Conservation (phyloP, 768 basidiomycete genomes). For the Serendipita sp. region DNA sequence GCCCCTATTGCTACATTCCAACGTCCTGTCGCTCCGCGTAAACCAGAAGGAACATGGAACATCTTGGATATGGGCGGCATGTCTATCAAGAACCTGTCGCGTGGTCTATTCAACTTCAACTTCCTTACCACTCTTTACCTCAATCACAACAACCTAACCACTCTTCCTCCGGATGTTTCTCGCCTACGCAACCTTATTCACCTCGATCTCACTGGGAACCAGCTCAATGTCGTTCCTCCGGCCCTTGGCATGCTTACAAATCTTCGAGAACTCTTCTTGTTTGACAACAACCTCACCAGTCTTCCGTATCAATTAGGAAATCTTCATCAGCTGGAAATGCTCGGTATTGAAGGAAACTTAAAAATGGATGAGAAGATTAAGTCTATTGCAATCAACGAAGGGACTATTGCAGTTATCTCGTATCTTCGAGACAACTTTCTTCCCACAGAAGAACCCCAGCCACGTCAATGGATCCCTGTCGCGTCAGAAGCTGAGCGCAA, state of each 20-base stretch:
- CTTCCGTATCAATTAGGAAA: slow-evolving; percentile 80
- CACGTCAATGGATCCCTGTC: slow-evolving; percentile 58
- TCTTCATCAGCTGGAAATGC: slow-evolving; percentile 77
- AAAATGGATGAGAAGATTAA: slow-evolving; percentile 54
- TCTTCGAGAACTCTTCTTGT: slow-evolving; percentile 83
- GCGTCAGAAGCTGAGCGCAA: slow-evolving; percentile 44
- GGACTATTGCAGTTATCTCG: slow-evolving; percentile 74
- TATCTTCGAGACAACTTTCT: slow-evolving; percentile 91
- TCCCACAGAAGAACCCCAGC: slow-evolving; percentile 61
- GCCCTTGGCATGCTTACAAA: slow-evolving; percentile 83
- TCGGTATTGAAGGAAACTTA: slow-evolving; percentile 97
- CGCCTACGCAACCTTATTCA: slow-evolving; percentile 72
- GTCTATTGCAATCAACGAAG: slow-evolving; percentile 79
- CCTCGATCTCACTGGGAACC: slow-evolving; percentile 85
- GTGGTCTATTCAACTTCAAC: slow-evolving; percentile 23
- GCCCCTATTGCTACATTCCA: slow-evolving; percentile 55
- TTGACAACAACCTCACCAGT: slow-evolving; percentile 83
- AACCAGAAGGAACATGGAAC: slow-evolving; percentile 68
- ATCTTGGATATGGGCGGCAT: slow-evolving; percentile 95
- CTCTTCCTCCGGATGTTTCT: slow-evolving; percentile 68
- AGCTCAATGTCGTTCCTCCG: slow-evolving; percentile 54
- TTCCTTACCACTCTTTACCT: slow-evolving; percentile 74
- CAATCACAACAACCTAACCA: slow-evolving; percentile 76
- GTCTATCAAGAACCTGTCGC: slow-evolving; percentile 76
- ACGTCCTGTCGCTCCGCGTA: slow-evolving; percentile 44